Evolutionary conservation across 176 grass and related monocot species (phyloP), one percentile per base, ranked within the genome.

Genomic region (Eremochloa ophiuroides): DNA sequence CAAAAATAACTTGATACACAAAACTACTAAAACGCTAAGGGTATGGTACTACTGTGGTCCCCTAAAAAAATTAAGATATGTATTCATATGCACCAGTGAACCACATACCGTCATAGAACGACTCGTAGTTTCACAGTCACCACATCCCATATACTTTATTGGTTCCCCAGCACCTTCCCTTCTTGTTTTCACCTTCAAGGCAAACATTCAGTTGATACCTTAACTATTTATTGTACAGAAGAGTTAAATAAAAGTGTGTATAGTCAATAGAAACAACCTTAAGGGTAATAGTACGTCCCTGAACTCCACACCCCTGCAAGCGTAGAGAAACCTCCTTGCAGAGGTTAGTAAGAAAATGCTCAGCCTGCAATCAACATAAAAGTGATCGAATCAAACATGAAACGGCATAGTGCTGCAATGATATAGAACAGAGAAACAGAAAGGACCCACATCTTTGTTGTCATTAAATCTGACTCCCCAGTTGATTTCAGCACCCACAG

Each of bases 391-490:
- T 69, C 41, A 87, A 81, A 80, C 26, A 80, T 23, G 22, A 76
- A 67, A 40, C 17, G 9, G 17, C 8, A 43, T 80, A 68, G 29
- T 33, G 61, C 43, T 79, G 51, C 1, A 78, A 44, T 83, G 31
- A 59, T 74, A 74, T 23, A 69, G 40, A 79, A 75, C 27, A 75
- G 2, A 69, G 8, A 34, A 37, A 48, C 41, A 84, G 39, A 73
- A 72, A 65, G 62, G 16, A 86, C 88, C 61, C 63, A 98, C 95
- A 91, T 98, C 95, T 89, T 75, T 89, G 20, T 71, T 86, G 82
- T 87, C 60, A 8, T 87, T 94, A 81, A 98, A 98, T 86, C 92
- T 94, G 71, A 98, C 90, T 86, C 95, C 95, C 95, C 95, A 98
- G 74, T 94, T 98, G 71, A 98, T 93, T 83, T 98, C 95, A 69